A percentile compares a stretch with the other conserved stretches of the same genome.
phyloP scores from a whole-genome alignment of 441 rosid genomes.

The Erodium trifolium region DNA sequence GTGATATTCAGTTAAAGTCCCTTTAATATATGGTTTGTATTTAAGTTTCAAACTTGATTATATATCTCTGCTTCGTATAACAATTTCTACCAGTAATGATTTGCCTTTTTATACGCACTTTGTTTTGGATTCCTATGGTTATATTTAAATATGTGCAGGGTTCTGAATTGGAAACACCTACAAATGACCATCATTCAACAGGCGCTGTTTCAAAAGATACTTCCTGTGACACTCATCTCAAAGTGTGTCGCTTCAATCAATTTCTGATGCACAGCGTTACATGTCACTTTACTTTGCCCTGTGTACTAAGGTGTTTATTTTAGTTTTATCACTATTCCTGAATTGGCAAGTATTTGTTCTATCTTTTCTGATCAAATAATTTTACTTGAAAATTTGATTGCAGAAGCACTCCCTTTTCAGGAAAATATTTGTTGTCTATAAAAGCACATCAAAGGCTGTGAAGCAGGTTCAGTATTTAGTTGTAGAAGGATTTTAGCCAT shows the following conservation, averaged over 20 bases:
- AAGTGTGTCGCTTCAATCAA: slow-evolving; percentile 34
- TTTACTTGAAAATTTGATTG: slow-evolving; percentile 23
- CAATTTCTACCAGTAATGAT: neutral
- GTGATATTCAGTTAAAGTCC: neutral
- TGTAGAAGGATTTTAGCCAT: slow-evolving; percentile 15
- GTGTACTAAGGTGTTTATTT: slow-evolving; percentile 79
- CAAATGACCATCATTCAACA: slow-evolving; percentile 36
- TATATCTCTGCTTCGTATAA: neutral
- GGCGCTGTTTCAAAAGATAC: slow-evolving; percentile 36
- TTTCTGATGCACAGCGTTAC: slow-evolving; percentile 77
- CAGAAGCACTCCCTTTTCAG: slow-evolving; percentile 95
- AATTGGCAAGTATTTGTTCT: slow-evolving; percentile 14
- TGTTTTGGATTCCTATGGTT: neutral
- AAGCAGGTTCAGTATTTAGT: slow-evolving; percentile 58
- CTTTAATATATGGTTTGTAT: slow-evolving; percentile 1
- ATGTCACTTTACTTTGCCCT: slow-evolving; percentile 93
- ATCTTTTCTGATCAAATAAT: slow-evolving; percentile 13
- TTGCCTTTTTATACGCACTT: neutral
- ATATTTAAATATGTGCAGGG: slow-evolving; percentile 35
- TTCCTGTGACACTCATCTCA: slow-evolving; percentile 38
- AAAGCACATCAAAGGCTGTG: slow-evolving; percentile 55
- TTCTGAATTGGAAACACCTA: slow-evolving; percentile 37
- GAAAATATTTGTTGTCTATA: slow-evolving; percentile 63
- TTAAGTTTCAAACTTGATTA: neutral
- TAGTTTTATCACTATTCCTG: slow-evolving; percentile 13